Percentiles rank a stretch among this genome's conserved stretches.
Conservation (phyloP, 352 stramenopile species). For the Achlya hypogyna region DNA sequence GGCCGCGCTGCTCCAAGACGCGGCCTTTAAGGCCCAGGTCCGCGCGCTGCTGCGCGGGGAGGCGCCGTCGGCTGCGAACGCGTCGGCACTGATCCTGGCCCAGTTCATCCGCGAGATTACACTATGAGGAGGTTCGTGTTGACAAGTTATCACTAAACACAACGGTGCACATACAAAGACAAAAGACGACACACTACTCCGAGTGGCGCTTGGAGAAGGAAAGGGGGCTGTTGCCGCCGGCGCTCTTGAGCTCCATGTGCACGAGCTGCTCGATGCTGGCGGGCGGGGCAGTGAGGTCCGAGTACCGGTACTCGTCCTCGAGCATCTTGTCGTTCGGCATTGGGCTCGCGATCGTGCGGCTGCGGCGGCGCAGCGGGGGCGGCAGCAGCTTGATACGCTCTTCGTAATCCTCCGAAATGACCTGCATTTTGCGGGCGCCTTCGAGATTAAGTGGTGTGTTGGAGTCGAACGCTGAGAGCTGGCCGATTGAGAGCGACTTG, state of each 20-base stretch:
- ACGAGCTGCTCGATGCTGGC: slow-evolving; percentile 77
- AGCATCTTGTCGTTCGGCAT: slow-evolving; percentile 7
- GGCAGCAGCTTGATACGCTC: slow-evolving; percentile 72
- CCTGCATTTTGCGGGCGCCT: slow-evolving; percentile 78
- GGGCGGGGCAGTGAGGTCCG: slow-evolving; percentile 35
- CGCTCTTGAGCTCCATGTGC: slow-evolving; percentile 70
- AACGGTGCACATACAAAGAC: background rate
- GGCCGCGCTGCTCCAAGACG: no score
- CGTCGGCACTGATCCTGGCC: no score
- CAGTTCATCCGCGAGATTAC: no score
- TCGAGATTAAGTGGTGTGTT: slow-evolving; percentile 73
- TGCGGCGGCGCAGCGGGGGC: slow-evolving; percentile 47
- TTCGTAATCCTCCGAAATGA: slow-evolving; percentile 81
- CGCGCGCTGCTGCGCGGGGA: no score
- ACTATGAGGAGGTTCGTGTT: no score
- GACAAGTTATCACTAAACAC: no score
- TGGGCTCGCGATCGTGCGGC: slow-evolving; percentile 60
- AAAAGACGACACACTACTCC: background rate
- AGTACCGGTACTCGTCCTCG: slow-evolving; percentile 21
- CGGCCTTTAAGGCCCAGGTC: no score
- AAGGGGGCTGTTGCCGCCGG: slow-evolving; percentile 35
- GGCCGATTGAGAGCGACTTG: slow-evolving; percentile 85
- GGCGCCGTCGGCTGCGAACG: no score
- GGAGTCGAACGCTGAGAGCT: slow-evolving; percentile 62
- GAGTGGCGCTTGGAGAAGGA: slow-evolving; percentile 20